Percentiles rank a stretch among this genome's conserved stretches.
Evolutionary conservation across 2,329 filamentous ascomycete genomes (phyloP).

Genomic region (Fusarium secorum): DNA sequence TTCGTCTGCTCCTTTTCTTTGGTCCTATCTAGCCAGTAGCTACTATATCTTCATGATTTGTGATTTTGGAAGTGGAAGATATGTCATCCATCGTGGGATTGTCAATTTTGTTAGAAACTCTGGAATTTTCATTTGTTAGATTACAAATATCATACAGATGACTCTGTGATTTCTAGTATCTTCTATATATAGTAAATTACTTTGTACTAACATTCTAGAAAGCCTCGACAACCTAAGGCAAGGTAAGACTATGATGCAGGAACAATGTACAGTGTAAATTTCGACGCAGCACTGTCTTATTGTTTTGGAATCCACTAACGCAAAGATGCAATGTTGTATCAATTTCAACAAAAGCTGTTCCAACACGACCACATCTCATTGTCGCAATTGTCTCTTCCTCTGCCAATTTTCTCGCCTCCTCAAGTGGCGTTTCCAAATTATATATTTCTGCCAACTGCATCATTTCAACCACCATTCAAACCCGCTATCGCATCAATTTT

Average conservation of each 20-base stretch:
- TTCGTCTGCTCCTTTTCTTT: background rate
- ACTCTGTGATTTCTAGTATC: background rate
- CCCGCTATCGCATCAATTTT: background rate
- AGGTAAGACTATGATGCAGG: background rate
- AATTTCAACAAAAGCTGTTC: constrained; percentile 23
- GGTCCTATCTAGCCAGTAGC: background rate
- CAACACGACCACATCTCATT: constrained; percentile 5
- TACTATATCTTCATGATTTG: background rate
- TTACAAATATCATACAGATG: background rate
- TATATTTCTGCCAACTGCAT: background rate
- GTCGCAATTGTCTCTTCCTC: background rate
- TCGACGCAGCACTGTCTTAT: constrained; percentile 23
- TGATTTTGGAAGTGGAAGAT: background rate
- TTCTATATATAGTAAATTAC: background rate
- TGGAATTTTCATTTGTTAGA: background rate
- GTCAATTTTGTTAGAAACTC: background rate
- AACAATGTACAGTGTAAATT: constrained; percentile 19
- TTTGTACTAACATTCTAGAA: background rate
- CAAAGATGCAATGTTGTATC: constrained; percentile 2
- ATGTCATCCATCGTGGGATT: background rate
- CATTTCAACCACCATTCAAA: background rate
- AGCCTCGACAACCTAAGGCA: background rate
- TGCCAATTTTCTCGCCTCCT: background rate
- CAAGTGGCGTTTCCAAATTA: background rate
- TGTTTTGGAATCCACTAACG: constrained; percentile 27